Conservation (phyloP, 768 basidiomycete species). For the Amanita phalloides region DNA sequence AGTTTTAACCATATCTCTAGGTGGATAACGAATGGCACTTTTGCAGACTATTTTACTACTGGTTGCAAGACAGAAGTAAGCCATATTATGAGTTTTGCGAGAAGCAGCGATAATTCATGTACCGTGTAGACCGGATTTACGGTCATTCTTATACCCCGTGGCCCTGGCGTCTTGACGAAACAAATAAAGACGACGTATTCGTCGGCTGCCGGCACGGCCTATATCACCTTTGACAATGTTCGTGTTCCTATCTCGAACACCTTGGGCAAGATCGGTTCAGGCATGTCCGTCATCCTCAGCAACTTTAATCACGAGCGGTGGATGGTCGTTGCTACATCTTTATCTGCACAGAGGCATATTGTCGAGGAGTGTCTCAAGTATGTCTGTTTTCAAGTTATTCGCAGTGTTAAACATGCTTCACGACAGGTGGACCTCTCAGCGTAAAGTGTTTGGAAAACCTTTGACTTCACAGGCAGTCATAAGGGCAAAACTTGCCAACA, state of each 20-base stretch:
- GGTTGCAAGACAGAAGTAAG: constrained; percentile 60
- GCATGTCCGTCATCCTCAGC: constrained; percentile 72
- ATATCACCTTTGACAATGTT: constrained; percentile 69
- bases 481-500: constrained; percentile 73
- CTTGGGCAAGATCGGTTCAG: constrained; percentile 78
- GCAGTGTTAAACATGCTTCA: constrained; percentile 2
- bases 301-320: constrained; percentile 90
- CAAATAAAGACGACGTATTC: constrained; percentile 93
- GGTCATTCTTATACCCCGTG: constrained; percentile 66
- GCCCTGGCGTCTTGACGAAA: constrained; percentile 69
- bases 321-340: constrained; percentile 69
- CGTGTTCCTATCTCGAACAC: constrained; percentile 82
- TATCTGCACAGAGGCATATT: constrained; percentile 66
- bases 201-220: constrained; percentile 82
- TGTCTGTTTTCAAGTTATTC: constrained; percentile 4
- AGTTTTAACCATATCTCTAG: constrained; percentile 21
- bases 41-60: constrained; percentile 80
- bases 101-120: neutral
- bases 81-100: neutral
- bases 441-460: constrained; percentile 86
- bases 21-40: constrained; percentile 86
- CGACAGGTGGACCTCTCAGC: constrained; percentile 75
- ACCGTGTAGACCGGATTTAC: constrained; percentile 50
- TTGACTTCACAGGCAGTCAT: constrained; percentile 78
- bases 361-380: constrained; percentile 90